Base-by-base conservation (phyloP, 2,329 filamentous ascomycete species). In the Beauveria australis region DNA sequence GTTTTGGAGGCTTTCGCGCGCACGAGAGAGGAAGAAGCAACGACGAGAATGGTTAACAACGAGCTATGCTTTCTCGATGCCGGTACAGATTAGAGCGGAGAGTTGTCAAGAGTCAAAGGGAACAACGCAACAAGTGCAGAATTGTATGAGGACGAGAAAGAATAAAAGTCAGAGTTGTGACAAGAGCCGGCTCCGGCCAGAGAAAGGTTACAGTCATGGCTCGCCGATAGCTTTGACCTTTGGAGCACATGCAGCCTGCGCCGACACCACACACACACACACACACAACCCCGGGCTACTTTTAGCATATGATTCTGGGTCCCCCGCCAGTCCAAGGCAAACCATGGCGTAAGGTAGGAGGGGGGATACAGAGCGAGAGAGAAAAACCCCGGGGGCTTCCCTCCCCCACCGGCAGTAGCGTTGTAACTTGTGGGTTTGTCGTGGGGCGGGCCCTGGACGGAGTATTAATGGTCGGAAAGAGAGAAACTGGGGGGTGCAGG, bases 241-340 rank as follows among this genome's bases (percentile, higher is more conserved):
- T 16, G 37, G 40, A 59, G 56, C 56, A 59, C 56, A 53, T 53
- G 48, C 56, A 53, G 41, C 9, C 49, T 16, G 40, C 37, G 14
- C 37, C 43, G 53, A 52, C 28, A 30, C 22, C 57, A 56, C 49
- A 53, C 16, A 46, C 48, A 3, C 47, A 22, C 57, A 56, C 16
- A 46, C 40, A 2, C 43, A 37, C 33, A 9, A 18, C 47, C 37
- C 37, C 28, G 43, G 56, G 37, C 41, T 28, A 19, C 33, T 48
- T 60, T 60, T 63, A 54, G 53, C 61, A 63, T 63, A 63, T 61
- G 61, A 63, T 63, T 61, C 61, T 60, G 58, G 61, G 53, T 49
- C 47, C 59, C 59, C 47, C 60, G 26, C 60, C 57, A 43, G 19
- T 16, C 30, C 19, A 19, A 47, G 24, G 37, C 46, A 49, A 33